Conservation (phyloP, 108 stramenopile species). For the Nitzschia sp. region DNA sequence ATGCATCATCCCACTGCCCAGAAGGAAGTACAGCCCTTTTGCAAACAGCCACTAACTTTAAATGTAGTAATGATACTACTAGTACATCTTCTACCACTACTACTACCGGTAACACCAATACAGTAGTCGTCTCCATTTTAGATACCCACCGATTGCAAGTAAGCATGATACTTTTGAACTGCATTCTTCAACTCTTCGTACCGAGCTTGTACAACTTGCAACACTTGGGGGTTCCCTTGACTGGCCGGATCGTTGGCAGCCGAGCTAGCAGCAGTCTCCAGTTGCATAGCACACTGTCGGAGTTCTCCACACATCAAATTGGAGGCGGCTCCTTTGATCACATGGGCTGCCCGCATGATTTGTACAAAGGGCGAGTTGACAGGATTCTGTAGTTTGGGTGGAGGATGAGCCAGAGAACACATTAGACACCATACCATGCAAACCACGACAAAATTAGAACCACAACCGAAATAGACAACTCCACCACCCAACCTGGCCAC, state of each 20-base stretch:
- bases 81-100: no score
- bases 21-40: no score
- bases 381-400: constrained; percentile 42
- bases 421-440: not conserved
- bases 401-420: no score
- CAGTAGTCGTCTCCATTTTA: constrained; percentile 16
- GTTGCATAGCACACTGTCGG: constrained; percentile 52
- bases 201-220: constrained; percentile 40
- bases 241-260: constrained; percentile 38
- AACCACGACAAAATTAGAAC: no score
- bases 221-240: constrained; percentile 15
- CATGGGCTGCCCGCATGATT: constrained; percentile 79
- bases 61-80: no score
- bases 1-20: no score
- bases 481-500: no score
- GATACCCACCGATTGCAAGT: constrained; percentile 52
- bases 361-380: constrained; percentile 54
- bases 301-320: constrained; percentile 90
- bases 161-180: constrained; percentile 57
- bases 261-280: constrained; percentile 63
- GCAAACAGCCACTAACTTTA: no score
- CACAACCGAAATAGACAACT: no score
- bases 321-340: constrained; percentile 90
- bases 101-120: no score
- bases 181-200: constrained; percentile 54